Evolutionary conservation across 352 stramenopile species (phyloP).

Genomic region (Pelagophyceae sp.): DNA sequence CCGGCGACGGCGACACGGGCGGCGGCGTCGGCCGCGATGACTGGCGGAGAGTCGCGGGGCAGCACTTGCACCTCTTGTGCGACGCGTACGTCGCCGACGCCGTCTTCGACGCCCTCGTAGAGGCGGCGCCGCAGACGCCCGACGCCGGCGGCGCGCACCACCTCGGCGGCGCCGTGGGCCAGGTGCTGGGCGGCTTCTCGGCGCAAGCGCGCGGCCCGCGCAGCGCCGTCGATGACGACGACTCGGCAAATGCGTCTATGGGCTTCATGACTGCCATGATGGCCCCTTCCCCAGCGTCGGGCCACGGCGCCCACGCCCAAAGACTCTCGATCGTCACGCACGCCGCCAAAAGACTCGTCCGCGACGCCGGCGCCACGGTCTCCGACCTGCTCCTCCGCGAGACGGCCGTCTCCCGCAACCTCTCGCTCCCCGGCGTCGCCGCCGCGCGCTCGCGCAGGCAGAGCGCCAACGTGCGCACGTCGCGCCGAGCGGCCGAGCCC

Average conservation of each 20-base stretch:
- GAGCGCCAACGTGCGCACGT: constrained; percentile 9
- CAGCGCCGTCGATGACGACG: constrained; percentile 11
- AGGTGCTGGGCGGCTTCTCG: constrained; percentile 2
- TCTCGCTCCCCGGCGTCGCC: background rate
- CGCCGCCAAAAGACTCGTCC: background rate
- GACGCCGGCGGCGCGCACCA: constrained; percentile 1
- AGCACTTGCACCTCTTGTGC: constrained; percentile 29
- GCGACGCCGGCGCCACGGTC: background rate
- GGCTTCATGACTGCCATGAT: background rate
- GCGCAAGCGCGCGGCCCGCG: constrained; percentile 8
- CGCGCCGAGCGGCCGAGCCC: background rate
- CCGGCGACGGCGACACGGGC: background rate
- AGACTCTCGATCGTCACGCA: background rate
- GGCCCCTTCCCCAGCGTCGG: no score
- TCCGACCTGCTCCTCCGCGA: background rate
- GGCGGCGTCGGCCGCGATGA: constrained; percentile 12
- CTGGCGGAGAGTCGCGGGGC: constrained; percentile 8
- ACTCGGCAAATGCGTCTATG: constrained; percentile 1
- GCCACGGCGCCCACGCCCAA: background rate
- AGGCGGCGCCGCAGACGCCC: background rate
- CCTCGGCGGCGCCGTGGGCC: constrained; percentile 8
- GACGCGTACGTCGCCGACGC: constrained; percentile 27
- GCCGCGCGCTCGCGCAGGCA: background rate
- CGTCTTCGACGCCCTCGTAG: constrained; percentile 30
- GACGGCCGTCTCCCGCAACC: background rate